Evolutionary conservation across 306 rosid species (phyloP).

Genomic region (Notholithocarpus densiflorus): DNA sequence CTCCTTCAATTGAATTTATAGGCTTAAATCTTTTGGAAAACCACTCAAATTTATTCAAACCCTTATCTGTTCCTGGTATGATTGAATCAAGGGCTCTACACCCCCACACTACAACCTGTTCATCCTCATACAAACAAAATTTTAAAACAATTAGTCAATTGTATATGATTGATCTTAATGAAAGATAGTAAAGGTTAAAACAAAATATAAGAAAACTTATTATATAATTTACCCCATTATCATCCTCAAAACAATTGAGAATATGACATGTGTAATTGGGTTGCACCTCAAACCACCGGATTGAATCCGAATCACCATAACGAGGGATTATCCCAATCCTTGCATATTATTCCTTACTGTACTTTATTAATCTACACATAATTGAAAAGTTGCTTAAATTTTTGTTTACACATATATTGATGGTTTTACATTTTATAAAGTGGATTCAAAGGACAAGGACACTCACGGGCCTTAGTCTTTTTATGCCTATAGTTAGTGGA

Average conservation of each 20-base stretch:
- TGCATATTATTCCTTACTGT: conserved; percentile 29
- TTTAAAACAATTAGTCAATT: too few species aligned
- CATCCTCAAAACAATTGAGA: conserved; percentile 47
- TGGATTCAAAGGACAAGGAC: not conserved
- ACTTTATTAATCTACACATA: conserved; percentile 32
- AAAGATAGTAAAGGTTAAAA: too few species aligned
- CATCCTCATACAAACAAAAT: too few species aligned
- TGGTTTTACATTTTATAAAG: not conserved
- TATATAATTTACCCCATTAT: conserved; percentile 34
- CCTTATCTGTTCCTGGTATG: conserved; percentile 30
- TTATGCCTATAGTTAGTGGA: conserved; percentile 55
- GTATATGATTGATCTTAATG: too few species aligned
- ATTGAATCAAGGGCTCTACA: conserved; percentile 48
- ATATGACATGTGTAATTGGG: conserved; percentile 48
- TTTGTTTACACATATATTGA: not conserved
- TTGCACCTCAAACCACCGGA: conserved; percentile 47
- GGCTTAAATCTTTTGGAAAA: conserved; percentile 13
- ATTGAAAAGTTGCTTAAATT: not conserved
- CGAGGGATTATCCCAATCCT: conserved; percentile 57
- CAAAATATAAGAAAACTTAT: not conserved
- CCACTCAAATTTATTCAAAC: conserved; percentile 26
- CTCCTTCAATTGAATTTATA: not conserved
- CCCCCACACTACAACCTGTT: conserved; percentile 52
- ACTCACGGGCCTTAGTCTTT: conserved; percentile 50
- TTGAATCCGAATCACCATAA: conserved; percentile 40